Base-by-base conservation (phyloP, 495 filamentous ascomycete genomes). In the Xylaria nigripes region DNA sequence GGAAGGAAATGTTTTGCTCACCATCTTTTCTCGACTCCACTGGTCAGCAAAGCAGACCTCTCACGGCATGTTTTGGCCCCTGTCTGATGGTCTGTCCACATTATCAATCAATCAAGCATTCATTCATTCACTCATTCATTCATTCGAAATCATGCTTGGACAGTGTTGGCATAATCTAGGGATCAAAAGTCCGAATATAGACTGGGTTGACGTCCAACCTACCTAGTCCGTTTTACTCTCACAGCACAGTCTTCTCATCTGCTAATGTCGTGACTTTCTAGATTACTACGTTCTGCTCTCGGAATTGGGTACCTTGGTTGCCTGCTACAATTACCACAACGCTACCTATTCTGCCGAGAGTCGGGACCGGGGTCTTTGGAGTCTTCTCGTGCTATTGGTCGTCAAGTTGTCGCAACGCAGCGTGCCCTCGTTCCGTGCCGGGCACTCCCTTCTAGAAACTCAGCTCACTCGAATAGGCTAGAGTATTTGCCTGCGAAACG, bases 391-490 rank as follows among this genome's bases (percentile, higher is more conserved):
- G 34, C 48, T 54, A 47, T 47, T 48, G 46, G 41, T 45, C 46
- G 38, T 55, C 53, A 30, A 48, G 53, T 44, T 50, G 29, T 46
- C 38, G 53, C 53, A 55, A 13, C 36, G 10, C 27, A 55, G 53
- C 53, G 27, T 40, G 40, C 22, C 12, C 51, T 55, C 24, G 29
- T 51, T 23, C 45, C 38, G 53, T 27, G 19, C 32, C 23, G 27
- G 45, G n/a, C 27, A 34, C 40, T 48, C 19, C 45, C 36, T 50
- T 24, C 46, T 49, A 15, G 32, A 49, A 32, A 49, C 18, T 22
- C 45, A 50, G 32, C 19, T 34, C 48, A n/a, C 53, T 50, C 25
- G 44, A 50, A 27, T 50, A 50, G 46, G 36, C 45, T 45, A 44
- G 27, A 40, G 46, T 38, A 38, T 55, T 42, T 25, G 40, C 38